Percentiles rank a stretch among this genome's conserved stretches.
phyloP scores from a whole-genome alignment of 441 rosid species.

The Populus tomentosa region DNA sequence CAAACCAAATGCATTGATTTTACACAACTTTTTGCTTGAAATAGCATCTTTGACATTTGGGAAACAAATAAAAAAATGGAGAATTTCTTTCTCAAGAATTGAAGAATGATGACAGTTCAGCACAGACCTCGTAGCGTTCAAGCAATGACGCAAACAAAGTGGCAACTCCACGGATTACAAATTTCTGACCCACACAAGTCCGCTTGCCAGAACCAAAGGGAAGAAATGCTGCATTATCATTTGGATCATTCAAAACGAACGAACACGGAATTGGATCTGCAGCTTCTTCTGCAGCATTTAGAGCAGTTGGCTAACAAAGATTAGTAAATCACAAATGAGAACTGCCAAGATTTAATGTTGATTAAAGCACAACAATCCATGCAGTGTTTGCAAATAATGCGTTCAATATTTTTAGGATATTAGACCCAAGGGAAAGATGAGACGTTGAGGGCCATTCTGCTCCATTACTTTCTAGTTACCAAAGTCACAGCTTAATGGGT shows the following conservation, averaged over 20 bases:
- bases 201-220: slow-evolving; percentile 60
- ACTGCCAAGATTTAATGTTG: not conserved
- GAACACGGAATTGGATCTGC: slow-evolving; percentile 9
- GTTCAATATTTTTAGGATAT: not conserved
- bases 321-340: not conserved
- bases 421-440: not conserved
- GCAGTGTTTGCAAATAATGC: not conserved
- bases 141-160: slow-evolving; percentile 45
- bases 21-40: not conserved
- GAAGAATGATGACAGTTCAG: not conserved
- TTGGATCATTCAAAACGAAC: slow-evolving; percentile 39
- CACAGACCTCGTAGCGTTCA: slow-evolving; percentile 49
- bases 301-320: not conserved
- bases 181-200: slow-evolving; percentile 49
- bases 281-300: slow-evolving; percentile 28
- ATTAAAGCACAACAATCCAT: not conserved
- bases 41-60: not conserved
- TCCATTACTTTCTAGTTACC: not conserved
- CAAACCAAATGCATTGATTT: not conserved
- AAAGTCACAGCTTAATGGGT: not conserved
- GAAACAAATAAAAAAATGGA: not conserved
- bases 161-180: slow-evolving; percentile 45
- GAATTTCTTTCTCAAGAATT: no score
- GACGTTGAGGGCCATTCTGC: not conserved
- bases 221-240: slow-evolving; percentile 45